Percentiles rank a stretch among this genome's conserved stretches.
Conservation (phyloP, 2,329 filamentous ascomycete species). For the Pyricularia pennisetigena region DNA sequence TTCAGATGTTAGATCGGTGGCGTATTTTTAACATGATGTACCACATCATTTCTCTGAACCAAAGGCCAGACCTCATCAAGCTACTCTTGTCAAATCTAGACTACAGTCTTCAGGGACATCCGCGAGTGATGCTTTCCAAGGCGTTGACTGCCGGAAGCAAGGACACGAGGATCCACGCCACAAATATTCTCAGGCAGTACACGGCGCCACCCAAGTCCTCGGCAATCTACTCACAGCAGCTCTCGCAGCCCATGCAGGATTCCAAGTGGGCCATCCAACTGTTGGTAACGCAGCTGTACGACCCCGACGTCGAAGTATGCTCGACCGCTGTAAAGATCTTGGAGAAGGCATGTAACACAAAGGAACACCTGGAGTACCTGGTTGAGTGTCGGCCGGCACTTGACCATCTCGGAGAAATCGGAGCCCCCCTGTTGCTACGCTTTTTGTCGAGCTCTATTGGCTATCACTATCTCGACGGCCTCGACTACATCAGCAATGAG, state of each 20-base stretch:
- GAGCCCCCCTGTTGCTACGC: constrained; percentile 80
- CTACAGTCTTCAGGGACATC: constrained; percentile 80
- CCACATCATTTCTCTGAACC: constrained; percentile 86
- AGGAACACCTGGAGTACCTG: constrained; percentile 84
- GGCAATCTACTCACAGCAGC: constrained; percentile 11
- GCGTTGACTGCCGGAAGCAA: constrained; percentile 87
- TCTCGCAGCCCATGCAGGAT: constrained; percentile 41
- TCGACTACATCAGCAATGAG: constrained; percentile 98
- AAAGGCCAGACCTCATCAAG: constrained; percentile 85
- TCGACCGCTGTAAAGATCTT: constrained; percentile 94
- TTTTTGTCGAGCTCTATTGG: constrained; percentile 95
- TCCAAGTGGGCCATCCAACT: constrained; percentile 95
- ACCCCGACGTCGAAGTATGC: constrained; percentile 93
- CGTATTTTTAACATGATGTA: constrained; percentile 99
- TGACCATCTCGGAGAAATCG: constrained; percentile 93
- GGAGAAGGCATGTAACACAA: constrained; percentile 93
- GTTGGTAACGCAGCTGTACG: constrained; percentile 96
- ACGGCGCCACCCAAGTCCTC: constrained; percentile 46
- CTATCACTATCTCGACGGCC: constrained; percentile 91
- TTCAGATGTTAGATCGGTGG: constrained; percentile 90
- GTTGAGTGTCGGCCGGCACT: constrained; percentile 91
- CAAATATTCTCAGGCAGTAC: constrained; percentile 78
- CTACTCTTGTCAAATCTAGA: constrained; percentile 85
- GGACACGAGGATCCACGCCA: constrained; percentile 83
- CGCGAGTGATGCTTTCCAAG: constrained; percentile 86